Conservation (phyloP, 1,139 yeast species). For the Suhomyces bribrorum region DNA sequence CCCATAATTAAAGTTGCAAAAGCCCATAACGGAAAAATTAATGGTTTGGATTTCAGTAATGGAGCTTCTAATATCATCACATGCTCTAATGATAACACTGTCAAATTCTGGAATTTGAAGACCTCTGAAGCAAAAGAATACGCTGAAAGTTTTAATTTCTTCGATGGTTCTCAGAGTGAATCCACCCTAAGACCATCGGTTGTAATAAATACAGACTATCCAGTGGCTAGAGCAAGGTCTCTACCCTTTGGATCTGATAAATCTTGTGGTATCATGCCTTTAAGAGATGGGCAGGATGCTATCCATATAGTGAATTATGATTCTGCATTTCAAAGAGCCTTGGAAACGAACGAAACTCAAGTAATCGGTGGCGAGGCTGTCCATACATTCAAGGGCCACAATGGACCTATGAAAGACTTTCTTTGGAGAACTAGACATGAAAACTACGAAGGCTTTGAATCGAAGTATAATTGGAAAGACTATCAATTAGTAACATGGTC, state of each 20-base stretch:
- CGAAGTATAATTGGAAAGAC: slow-evolving; percentile 65
- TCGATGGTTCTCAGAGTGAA: slow-evolving; percentile 19
- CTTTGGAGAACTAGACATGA: slow-evolving; percentile 72
- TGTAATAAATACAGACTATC: slow-evolving; percentile 71
- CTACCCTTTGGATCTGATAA: slow-evolving; percentile 86
- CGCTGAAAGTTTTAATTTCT: slow-evolving; percentile 25
- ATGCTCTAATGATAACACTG: slow-evolving; percentile 81
- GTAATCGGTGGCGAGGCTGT: slow-evolving; percentile 42
- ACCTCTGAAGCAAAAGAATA: slow-evolving; percentile 23
- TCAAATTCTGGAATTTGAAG: slow-evolving; percentile 81
- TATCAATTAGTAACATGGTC: slow-evolving; percentile 94
- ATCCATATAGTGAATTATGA: slow-evolving; percentile 65
- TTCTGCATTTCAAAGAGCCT: slow-evolving; percentile 44
- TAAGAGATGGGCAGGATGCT: slow-evolving; percentile 80
- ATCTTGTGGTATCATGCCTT: slow-evolving; percentile 82
- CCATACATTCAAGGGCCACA: slow-evolving; percentile 74
- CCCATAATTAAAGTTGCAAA: slow-evolving; percentile 63
- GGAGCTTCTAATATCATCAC: slow-evolving; percentile 64
- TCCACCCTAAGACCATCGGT: slow-evolving; percentile 46
- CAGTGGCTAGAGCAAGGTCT: slow-evolving; percentile 84
- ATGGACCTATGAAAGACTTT: slow-evolving; percentile 82
- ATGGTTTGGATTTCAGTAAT: slow-evolving; percentile 81
- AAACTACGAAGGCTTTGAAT: slow-evolving; percentile 38
- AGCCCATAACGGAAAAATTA: slow-evolving; percentile 83
- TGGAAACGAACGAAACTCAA: slow-evolving; percentile 30